phyloP scores from a whole-genome alignment of 371 early-diverging fungal species.

The Mortierella sp. region DNA sequence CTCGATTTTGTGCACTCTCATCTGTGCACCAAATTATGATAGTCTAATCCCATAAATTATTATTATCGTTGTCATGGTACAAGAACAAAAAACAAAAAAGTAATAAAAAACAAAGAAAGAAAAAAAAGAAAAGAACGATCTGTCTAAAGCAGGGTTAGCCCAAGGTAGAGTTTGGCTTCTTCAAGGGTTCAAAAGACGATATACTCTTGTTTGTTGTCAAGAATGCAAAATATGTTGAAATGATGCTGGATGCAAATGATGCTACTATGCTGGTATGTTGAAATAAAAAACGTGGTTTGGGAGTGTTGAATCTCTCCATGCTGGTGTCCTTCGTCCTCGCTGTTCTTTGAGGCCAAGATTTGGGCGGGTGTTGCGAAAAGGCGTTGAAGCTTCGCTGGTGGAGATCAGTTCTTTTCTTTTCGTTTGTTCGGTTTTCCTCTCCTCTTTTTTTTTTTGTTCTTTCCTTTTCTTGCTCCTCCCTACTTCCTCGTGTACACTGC shows the following conservation, averaged over 20 bases:
- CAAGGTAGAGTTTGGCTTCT: too few relatives aligned
- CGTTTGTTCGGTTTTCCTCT: not conserved
- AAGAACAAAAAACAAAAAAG: conserved; percentile 1
- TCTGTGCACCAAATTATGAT: too few relatives aligned
- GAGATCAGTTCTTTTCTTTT: not conserved
- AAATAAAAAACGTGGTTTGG: too few relatives aligned
- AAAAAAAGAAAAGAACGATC: not conserved
- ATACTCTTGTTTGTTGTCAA: too few relatives aligned
- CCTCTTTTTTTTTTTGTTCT: not conserved
- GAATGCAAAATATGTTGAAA: too few relatives aligned
- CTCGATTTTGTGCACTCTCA: too few relatives aligned
- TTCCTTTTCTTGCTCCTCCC: not conserved
- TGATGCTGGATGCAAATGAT: too few relatives aligned
- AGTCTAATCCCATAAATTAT: too few relatives aligned
- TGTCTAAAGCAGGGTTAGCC: too few relatives aligned
- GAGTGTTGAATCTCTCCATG: too few relatives aligned
- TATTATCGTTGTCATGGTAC: not conserved
- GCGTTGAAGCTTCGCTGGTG: not conserved
- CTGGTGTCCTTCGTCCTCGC: not conserved
- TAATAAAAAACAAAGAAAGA: not conserved
- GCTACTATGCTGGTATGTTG: too few relatives aligned
- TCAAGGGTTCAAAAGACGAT: not conserved
- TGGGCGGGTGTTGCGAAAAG: not conserved
- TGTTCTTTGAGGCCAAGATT: not conserved
- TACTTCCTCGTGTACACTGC: not conserved